Base-by-base conservation (phyloP, 1,284 basidiomycete genomes). In the Rhodofomes roseus region DNA sequence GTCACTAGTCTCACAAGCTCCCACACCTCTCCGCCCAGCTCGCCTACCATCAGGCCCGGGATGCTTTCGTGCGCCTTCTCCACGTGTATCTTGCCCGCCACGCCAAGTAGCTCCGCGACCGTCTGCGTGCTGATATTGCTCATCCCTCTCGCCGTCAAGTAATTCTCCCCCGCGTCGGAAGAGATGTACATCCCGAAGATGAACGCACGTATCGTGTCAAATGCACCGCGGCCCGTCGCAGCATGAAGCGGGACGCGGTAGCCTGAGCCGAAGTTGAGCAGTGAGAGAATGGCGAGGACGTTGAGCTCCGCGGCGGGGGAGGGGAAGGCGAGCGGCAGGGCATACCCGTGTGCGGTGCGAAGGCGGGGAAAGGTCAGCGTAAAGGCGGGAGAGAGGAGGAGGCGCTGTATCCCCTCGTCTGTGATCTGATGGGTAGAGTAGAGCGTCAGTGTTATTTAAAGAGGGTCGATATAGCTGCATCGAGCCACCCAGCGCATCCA, bases 181-280 rank as follows among this genome's bases (percentile, higher is more conserved):
- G 85, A 79, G 63, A 95, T 79, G 71, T 88, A 92, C 65, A 90
- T 76, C 16, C 84, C 81, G 65, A 93, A 84, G 29, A 84, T 78
- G 54, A 95, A 80, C 2, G 85, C 86, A 54, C 88, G 82, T 66
- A 94, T 88, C 60, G 83, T 85, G 71, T 93, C 89, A 81, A 87
- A 93, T 63, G 91, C 90, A 25, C 92, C 92, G 39, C 89, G 82
- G 16, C 85, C 83, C 8, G 86, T 86, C 57, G 84, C 81, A 29
- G 75, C 71, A 70, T 92, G 90, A 40, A 95, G 79, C 1, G 87
- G 83, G 6, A 80, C 76, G 29, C 90, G 85, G 70, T 90, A 94
- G 34, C 90, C 90, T 1, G 89, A 91, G 8, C 81, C 89, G 70
- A 93, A 91, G 71, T 93, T 93, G 36, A 95, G 79, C 8, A 94